Conservation (phyloP, 1,284 basidiomycete species). For the Flammula alnicola region DNA sequence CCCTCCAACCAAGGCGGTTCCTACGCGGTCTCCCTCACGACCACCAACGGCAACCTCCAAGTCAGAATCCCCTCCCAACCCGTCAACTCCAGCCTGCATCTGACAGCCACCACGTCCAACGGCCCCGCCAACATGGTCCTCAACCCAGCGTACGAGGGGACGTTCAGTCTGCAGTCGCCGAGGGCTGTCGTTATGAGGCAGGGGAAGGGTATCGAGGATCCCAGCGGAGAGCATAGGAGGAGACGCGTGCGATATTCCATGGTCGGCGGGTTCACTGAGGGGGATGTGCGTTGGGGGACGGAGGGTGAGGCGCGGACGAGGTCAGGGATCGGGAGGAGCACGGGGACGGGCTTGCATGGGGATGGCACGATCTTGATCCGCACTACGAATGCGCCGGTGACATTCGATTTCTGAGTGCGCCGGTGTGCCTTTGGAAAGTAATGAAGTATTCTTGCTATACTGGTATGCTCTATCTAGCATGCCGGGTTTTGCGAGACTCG, state of each 20-base stretch:
- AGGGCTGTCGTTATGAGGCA: not conserved
- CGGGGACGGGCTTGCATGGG: not conserved
- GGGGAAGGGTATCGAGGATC: conserved; percentile 5
- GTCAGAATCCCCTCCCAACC: conserved; percentile 41
- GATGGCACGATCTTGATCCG: not conserved
- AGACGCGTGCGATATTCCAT: not conserved
- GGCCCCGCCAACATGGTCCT: conserved; percentile 38
- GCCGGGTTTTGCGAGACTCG: too few species aligned
- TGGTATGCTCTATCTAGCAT: too few species aligned
- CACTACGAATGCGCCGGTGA: not conserved
- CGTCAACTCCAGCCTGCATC: conserved; percentile 31
- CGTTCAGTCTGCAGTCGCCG: conserved; percentile 38
- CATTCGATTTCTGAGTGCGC: conserved; percentile 4
- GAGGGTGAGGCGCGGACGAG: not conserved
- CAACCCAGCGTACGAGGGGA: conserved; percentile 47
- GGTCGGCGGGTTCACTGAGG: not conserved
- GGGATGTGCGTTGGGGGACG: not conserved
- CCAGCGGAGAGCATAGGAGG: not conserved
- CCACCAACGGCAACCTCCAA: conserved; percentile 39
- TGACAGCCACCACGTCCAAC: conserved; percentile 43
- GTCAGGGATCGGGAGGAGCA: not conserved
- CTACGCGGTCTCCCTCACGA: conserved; percentile 33
- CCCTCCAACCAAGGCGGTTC: conserved; percentile 23
- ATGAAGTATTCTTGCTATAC: too few species aligned
- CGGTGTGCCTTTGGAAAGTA: too few species aligned